Base-by-base conservation (phyloP, 345 rosid genomes). In the Syzygium jambos region DNA sequence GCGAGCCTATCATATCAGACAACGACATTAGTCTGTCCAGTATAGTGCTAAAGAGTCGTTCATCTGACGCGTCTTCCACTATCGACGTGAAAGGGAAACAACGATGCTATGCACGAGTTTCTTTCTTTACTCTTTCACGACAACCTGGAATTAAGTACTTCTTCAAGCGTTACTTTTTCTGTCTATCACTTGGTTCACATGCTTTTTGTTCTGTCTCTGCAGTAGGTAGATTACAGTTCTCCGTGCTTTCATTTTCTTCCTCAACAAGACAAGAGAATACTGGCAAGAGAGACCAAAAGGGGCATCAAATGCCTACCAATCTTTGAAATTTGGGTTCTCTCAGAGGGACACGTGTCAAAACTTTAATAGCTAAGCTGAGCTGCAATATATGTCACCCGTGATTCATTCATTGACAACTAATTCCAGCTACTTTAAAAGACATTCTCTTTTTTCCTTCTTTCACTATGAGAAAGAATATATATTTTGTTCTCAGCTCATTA, bases 141-240 rank as follows among this genome's bases (percentile, higher is more conserved):
- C 27, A 38, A 73, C 49, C 82, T 10, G 27, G 0, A 0, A 73
- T 73, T 73, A 38, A 38, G 49, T 38, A 38, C 82, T 38, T 38
- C 2, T 73, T 73, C 82, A 73, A 21, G 49, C 27, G 23, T 34
- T 0, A 68, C 23, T 68, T 68, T 38, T 83, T 83, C 41, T 46
- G 41, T 49, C 85, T 3, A 83, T 52, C 30, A 27, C 82, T 34
- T 52, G 82, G 56, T 86, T 86, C 87, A 86, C 52, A 29, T 83
- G 54, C 38, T 25, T 46, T 51, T 83, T 49, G 34, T 51, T 83
- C 38, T 83, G 56, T 21, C 51, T 83, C 85, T 7, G 34, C 55
- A 51, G 49, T 38, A 19, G 82, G 1, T 38, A 19, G 82, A 41
- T 38, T 38, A 73, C 49, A 9, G 82, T 21, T 1, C 27, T 21